A percentile compares a stretch with the other conserved stretches of the same genome.
Conservation (phyloP, 176 grass and related monocot species). For the Juncus inflexus region DNA sequence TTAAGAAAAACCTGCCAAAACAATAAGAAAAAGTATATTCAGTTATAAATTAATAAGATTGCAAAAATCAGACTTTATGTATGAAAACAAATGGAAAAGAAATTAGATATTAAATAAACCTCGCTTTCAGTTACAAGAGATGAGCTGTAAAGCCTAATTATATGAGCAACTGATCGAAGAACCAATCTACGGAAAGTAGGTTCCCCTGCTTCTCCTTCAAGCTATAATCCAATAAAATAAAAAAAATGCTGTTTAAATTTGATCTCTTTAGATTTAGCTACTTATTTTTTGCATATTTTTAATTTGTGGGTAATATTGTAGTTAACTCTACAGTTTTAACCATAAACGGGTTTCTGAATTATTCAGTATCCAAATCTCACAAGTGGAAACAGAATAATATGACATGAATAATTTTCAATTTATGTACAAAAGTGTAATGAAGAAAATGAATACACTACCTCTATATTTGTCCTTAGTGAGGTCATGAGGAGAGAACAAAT, state of each 20-base stretch:
- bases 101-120: constrained; percentile 40
- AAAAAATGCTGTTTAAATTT: no score
- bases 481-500: constrained; percentile 99
- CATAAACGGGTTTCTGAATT: no score
- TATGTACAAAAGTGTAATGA: constrained; percentile 2
- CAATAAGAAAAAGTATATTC: constrained; percentile 18
- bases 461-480: constrained; percentile 86
- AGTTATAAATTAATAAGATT: not conserved
- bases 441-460: constrained; percentile 40
- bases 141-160: constrained; percentile 94
- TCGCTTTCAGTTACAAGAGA: constrained; percentile 98
- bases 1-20: constrained; percentile 88
- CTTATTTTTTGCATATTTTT: not conserved
- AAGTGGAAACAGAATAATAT: constrained; percentile 1
- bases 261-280: no score
- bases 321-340: no score
- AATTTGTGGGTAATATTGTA: no score
- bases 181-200: constrained; percentile 91
- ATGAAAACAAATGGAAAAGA: not conserved
- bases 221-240: constrained; percentile 39
- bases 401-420: not conserved
- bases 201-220: constrained; percentile 95
- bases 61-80: not conserved
- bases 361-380: not conserved
- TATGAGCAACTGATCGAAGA: constrained; percentile 87